Percentiles rank a stretch among this genome's conserved stretches.
Conservation (phyloP, 2,329 filamentous ascomycete genomes). For the Sordariomycetes sp. region DNA sequence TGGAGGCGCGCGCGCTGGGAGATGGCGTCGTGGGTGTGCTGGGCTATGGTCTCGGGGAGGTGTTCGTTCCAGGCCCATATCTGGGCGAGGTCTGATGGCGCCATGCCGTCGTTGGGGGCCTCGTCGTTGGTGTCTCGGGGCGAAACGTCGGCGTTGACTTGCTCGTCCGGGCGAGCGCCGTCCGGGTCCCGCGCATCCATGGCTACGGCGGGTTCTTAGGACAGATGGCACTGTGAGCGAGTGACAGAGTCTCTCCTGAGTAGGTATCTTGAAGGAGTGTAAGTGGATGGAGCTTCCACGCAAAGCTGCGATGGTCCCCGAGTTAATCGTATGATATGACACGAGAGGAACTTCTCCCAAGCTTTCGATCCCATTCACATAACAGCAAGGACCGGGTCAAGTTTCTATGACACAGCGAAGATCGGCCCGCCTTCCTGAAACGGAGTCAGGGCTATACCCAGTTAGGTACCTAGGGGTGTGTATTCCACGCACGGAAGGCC, state of each 20-base stretch:
- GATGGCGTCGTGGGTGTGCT: constrained; percentile 37
- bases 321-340: neutral
- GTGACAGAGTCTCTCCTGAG: neutral
- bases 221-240: neutral
- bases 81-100: constrained; percentile 25
- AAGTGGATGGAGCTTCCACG: neutral
- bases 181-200: neutral
- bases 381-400: neutral
- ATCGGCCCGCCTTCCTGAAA: neutral
- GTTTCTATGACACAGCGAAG: neutral
- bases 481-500: neutral
- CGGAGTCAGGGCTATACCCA: neutral
- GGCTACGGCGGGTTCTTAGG: neutral
- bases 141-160: neutral
- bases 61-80: constrained; percentile 35
- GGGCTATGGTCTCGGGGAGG: constrained; percentile 25
- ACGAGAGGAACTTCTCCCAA: neutral
- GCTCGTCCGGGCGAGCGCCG: neutral
- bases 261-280: neutral
- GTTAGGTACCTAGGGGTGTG: neutral
- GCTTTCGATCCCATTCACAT: neutral
- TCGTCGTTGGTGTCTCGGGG: neutral
- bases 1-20: constrained; percentile 22
- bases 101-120: neutral
- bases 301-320: neutral